These are phyloP conservation scores for Neurospora tetraspora DNA, from an alignment of 495 filamentous ascomycete genomes.

Conservation along the genomic window DNA sequence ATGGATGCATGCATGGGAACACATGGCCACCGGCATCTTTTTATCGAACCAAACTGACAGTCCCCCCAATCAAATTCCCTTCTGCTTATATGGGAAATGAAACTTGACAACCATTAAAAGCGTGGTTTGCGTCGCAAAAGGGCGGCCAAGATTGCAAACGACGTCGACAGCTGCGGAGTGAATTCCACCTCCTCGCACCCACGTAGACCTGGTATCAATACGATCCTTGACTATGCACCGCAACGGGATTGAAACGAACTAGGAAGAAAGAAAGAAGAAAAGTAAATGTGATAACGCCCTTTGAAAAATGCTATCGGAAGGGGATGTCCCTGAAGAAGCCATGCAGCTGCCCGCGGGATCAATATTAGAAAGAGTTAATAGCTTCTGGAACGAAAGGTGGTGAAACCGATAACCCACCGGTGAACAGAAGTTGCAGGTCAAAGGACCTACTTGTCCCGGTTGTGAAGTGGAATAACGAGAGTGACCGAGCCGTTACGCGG, in stretches of 20 bases:
- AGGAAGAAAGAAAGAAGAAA: neutral
- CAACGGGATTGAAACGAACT: neutral
- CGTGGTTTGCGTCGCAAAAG: neutral
- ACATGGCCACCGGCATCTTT: neutral
- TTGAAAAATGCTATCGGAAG: neutral
- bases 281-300: neutral
- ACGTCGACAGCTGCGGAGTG: neutral
- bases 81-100: neutral
- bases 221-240: neutral
- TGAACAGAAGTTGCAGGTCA: neutral
- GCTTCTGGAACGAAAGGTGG: neutral
- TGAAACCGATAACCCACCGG: neutral
- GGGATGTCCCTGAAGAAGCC: neutral
- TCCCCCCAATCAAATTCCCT: neutral
- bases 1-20: neutral
- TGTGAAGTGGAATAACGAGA: neutral
- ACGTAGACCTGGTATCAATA: neutral
- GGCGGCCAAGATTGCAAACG: neutral
- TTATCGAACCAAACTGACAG: neutral
- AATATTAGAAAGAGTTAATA: neutral
- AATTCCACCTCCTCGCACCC: neutral
- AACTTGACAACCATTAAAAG: neutral
- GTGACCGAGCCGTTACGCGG: slow-evolving; percentile 3
- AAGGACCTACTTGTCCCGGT: neutral
- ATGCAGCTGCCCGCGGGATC: neutral